Evolutionary conservation across 371 early-diverging fungal genomes (phyloP).

Genomic region (Circinella umbellata): DNA sequence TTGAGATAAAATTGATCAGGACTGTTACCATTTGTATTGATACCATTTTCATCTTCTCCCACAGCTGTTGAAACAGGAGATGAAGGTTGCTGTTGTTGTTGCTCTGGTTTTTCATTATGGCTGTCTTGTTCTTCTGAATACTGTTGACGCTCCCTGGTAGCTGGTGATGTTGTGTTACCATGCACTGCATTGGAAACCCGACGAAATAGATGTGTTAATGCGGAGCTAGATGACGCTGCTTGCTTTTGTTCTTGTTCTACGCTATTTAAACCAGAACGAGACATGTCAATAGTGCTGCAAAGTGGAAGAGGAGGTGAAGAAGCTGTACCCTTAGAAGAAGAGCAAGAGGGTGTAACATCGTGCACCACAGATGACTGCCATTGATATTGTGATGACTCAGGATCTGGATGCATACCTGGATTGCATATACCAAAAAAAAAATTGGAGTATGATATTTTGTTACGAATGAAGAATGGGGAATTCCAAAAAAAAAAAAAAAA

Average conservation of each 20-base stretch:
- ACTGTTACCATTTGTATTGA: background rate
- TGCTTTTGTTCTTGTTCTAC: background rate
- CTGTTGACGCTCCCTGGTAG: background rate
- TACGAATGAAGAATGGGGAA: too few relatives aligned
- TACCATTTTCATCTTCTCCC: slow-evolving; percentile 4
- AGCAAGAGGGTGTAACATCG: background rate
- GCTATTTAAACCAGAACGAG: background rate
- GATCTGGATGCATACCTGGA: background rate
- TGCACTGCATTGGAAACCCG: slow-evolving; percentile 9
- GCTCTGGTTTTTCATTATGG: background rate
- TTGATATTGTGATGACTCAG: background rate
- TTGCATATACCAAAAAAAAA: too few relatives aligned
- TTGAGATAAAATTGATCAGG: slow-evolving; percentile 2
- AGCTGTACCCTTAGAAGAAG: background rate
- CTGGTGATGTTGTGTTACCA: slow-evolving; percentile 2
- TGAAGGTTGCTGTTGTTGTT: background rate
- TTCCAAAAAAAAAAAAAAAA: too few relatives aligned
- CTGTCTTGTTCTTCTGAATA: background rate
- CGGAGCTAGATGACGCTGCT: background rate
- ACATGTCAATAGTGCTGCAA: background rate
- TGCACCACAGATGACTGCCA: background rate
- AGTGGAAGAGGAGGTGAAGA: background rate
- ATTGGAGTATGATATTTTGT: too few relatives aligned
- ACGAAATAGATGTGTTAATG: background rate
- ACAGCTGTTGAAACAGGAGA: slow-evolving; percentile 7